Evolutionary conservation across 2,329 filamentous ascomycete genomes (phyloP).

Genomic region (Akanthomyces lecanii): DNA sequence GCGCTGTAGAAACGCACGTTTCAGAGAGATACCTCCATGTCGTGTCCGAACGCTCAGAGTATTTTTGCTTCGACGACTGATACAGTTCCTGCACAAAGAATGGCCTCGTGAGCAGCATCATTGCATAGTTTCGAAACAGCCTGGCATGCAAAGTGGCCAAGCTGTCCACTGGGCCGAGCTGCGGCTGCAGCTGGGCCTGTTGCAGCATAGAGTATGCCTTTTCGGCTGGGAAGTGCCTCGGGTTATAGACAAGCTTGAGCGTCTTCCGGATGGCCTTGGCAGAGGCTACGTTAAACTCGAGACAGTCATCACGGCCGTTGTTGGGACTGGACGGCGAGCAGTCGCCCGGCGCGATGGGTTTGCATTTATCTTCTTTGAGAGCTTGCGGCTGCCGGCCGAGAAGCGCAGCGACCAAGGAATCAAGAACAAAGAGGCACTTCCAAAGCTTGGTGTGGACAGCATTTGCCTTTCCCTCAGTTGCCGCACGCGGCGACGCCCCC

Average conservation of each 20-base stretch:
- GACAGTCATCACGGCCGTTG: neutral
- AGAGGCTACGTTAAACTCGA: neutral
- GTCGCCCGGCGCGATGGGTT: neutral
- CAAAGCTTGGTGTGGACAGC: neutral
- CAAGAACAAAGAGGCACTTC: constrained; percentile 10
- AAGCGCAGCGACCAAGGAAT: neutral
- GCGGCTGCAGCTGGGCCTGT: neutral
- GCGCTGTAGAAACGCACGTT: neutral
- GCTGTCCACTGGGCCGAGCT: neutral
- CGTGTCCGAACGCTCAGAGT: neutral
- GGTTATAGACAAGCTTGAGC: constrained; percentile 1
- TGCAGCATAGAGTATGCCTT: neutral
- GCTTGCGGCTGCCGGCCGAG: neutral
- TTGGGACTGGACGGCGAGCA: neutral
- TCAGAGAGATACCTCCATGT: neutral
- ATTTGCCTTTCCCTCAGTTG: neutral
- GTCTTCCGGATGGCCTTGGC: constrained; percentile 1
- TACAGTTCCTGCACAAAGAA: neutral
- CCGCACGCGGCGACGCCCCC: neutral
- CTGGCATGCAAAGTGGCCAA: neutral
- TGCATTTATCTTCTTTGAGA: neutral
- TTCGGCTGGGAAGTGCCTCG: neutral
- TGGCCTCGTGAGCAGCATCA: neutral
- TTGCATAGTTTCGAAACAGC: neutral
- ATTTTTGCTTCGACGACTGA: neutral